Percentiles rank a stretch among this genome's conserved stretches.
These are phyloP conservation scores for Zygoascus tannicola DNA, from an alignment of 805 yeast genomes.

Conservation along the genomic window DNA sequence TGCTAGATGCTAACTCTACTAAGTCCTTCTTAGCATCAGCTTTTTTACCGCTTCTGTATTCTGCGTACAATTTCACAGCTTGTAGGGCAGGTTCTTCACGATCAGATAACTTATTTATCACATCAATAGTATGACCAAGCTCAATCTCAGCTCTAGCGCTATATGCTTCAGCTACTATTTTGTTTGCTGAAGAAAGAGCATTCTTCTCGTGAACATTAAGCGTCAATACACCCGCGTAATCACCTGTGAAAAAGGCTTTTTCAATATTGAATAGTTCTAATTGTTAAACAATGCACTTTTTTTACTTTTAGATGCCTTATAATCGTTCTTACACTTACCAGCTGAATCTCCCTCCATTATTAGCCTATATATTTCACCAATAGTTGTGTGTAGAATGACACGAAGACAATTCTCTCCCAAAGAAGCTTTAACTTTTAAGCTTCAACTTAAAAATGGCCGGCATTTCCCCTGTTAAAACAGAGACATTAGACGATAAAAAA, in stretches of 20 bases:
- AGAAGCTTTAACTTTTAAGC: too few relatives aligned
- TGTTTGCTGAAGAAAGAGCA: conserved; percentile 17
- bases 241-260: conserved; percentile 34
- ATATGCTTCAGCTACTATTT: conserved; percentile 25
- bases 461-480: too few relatives aligned
- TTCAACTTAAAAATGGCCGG: too few relatives aligned
- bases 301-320: too few relatives aligned
- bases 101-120: conserved; percentile 20
- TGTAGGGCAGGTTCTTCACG: conserved; percentile 19
- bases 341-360: too few relatives aligned
- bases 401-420: too few relatives aligned
- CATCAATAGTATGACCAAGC: conserved; percentile 26
- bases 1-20: conserved; percentile 18
- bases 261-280: conserved; percentile 28
- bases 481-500: too few relatives aligned
- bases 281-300: too few relatives aligned
- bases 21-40: conserved; percentile 14
- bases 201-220: conserved; percentile 18
- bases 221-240: conserved; percentile 26
- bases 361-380: too few relatives aligned
- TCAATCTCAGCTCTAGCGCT: conserved; percentile 32
- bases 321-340: too few relatives aligned
- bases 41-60: conserved; percentile 19
- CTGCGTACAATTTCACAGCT: conserved; percentile 23
- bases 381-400: too few relatives aligned